Percentiles rank a stretch among this genome's conserved stretches.
These are phyloP conservation scores for Bromus sterilis DNA, from an alignment of 176 grass and related monocot genomes.

Conservation along the genomic window DNA sequence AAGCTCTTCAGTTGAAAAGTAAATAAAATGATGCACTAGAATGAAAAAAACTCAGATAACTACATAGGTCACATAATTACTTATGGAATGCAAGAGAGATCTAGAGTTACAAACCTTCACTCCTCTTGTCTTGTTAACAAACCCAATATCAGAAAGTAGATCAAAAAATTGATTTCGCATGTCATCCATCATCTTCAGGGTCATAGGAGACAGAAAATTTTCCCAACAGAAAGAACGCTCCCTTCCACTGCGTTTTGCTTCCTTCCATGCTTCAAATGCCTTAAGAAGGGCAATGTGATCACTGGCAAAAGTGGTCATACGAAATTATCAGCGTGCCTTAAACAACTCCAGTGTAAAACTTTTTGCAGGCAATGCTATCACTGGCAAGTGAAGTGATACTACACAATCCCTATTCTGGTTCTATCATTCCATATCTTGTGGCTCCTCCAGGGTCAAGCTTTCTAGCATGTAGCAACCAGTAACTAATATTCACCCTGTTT, in stretches of 20 bases:
- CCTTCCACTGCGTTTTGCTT: slow-evolving; percentile 59
- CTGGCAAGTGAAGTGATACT: background rate
- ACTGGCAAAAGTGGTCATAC: slow-evolving; percentile 40
- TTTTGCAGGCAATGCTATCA: background rate
- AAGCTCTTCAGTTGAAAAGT: background rate
- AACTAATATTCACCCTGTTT: background rate
- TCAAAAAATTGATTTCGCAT: slow-evolving; percentile 91
- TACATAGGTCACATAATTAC: background rate
- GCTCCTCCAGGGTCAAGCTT: background rate
- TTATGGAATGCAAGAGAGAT: background rate
- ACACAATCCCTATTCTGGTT: background rate
- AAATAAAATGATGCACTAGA: background rate
- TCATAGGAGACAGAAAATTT: slow-evolving; percentile 76
- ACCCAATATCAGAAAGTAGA: slow-evolving; percentile 89
- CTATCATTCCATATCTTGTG: background rate
- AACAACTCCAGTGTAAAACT: background rate
- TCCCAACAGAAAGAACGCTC: slow-evolving; percentile 92
- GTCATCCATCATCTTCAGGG: slow-evolving; percentile 94
- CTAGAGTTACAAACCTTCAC: slow-evolving; percentile 41
- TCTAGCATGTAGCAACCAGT: background rate
- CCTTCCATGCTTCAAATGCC: slow-evolving; percentile 90
- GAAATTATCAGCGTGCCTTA: slow-evolving; percentile 16
- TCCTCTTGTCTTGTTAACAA: slow-evolving; percentile 73
- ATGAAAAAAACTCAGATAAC: background rate
- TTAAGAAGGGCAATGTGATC: slow-evolving; percentile 88